phyloP scores from a whole-genome alignment of 495 filamentous ascomycete species.

The Aspergillus nidulans region DNA sequence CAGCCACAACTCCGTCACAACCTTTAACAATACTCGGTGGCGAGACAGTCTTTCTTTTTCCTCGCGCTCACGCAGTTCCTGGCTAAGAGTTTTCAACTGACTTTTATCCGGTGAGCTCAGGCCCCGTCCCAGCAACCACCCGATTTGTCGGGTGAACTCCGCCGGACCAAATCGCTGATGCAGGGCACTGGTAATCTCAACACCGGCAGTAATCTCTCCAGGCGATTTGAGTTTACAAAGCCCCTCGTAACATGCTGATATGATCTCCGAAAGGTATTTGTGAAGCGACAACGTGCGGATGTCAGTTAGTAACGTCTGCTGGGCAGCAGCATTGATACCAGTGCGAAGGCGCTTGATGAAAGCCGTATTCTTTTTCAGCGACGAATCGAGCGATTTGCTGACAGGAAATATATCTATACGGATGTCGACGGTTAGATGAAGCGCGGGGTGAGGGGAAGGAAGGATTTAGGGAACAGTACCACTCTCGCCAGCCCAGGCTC shows the following conservation, averaged over 20 bases:
- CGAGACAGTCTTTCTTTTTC: conserved; percentile 88
- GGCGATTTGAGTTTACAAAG: conserved; percentile 86
- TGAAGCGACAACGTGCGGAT: conserved; percentile 88
- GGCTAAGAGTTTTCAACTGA: conserved; percentile 69
- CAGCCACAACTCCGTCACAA: conserved; percentile 96
- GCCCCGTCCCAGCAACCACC: conserved; percentile 88
- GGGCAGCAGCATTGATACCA: conserved; percentile 71
- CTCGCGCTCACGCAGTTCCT: conserved; percentile 86
- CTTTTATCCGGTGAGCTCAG: conserved; percentile 89
- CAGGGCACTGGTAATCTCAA: conserved; percentile 88
- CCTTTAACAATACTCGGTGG: conserved; percentile 79
- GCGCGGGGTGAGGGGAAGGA: not conserved
- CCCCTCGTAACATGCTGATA: conserved; percentile 96
- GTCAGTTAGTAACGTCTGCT: conserved; percentile 82
- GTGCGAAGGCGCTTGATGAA: conserved; percentile 97
- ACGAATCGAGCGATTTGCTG: conserved; percentile 81
- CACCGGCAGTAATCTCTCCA: conserved; percentile 83
- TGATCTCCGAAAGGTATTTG: conserved; percentile 97
- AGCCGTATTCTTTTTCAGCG: conserved; percentile 97
- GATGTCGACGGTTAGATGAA: conserved; percentile 8
- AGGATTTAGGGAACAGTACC: conserved; percentile 46
- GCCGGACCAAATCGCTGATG: conserved; percentile 91
- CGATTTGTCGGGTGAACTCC: conserved; percentile 88
- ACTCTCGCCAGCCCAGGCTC: conserved; percentile 82
- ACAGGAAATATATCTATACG: conserved; percentile 72